These are phyloP conservation scores for Vitis rotundifolia DNA, from an alignment of 164 flowering plant species.

Conservation along the genomic window DNA sequence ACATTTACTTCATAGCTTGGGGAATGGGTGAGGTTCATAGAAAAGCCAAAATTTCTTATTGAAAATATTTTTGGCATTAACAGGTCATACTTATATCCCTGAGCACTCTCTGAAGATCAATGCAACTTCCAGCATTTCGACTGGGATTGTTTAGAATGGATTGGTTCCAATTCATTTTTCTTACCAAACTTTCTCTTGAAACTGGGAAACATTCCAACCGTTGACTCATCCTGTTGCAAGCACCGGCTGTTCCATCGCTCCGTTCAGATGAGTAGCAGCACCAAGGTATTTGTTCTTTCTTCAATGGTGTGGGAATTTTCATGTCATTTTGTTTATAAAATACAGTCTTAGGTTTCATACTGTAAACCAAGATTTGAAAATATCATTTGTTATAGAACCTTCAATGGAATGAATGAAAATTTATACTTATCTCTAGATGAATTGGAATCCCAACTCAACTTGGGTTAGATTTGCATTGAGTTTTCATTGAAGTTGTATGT, in stretches of 20 bases:
- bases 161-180: not conserved
- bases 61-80: slow-evolving; percentile 7
- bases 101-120: slow-evolving; percentile 84
- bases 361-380: slow-evolving; percentile 3
- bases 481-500: too few relatives aligned
- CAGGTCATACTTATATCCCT: slow-evolving; percentile 80
- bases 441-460: too few relatives aligned
- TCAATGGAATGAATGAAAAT: not conserved
- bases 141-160: slow-evolving; percentile 50
- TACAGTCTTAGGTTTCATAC: not conserved
- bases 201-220: not conserved
- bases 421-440: too few relatives aligned
- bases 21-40: too few relatives aligned
- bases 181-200: not conserved
- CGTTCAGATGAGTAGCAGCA: too few relatives aligned
- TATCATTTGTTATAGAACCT: slow-evolving; percentile 13
- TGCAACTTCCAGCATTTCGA: slow-evolving; percentile 81
- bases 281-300: not conserved
- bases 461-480: too few relatives aligned
- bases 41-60: too few relatives aligned
- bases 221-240: too few relatives aligned
- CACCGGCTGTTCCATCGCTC: too few relatives aligned
- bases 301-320: not conserved
- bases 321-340: not conserved
- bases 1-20: too few relatives aligned